These are phyloP conservation scores for Coccomyxa sp. DNA, from an alignment of 139 green algal genomes.

Conservation along the genomic window DNA sequence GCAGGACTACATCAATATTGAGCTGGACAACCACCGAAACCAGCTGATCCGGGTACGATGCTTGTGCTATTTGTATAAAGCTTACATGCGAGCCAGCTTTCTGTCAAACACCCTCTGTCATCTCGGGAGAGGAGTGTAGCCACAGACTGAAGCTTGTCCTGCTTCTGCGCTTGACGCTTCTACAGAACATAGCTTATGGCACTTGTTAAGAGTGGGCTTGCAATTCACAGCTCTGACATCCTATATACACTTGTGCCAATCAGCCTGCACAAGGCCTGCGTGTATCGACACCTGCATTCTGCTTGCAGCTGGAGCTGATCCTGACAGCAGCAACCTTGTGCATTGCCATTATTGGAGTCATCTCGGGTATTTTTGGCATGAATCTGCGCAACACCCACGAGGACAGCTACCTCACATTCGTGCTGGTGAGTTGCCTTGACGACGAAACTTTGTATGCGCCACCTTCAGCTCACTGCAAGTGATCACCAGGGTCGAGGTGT, in stretches of 20 bases:
- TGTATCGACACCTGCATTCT: background rate
- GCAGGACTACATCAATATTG: slow-evolving; percentile 92
- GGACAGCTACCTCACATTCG: slow-evolving; percentile 29
- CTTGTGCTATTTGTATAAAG: background rate
- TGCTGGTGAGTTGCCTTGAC: slow-evolving; percentile 14
- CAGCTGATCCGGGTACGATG: slow-evolving; percentile 61
- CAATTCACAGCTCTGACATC: background rate
- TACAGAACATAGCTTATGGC: background rate
- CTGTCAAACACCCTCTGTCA: background rate
- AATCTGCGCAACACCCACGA: slow-evolving; percentile 69
- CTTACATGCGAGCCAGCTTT: background rate
- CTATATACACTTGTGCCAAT: background rate
- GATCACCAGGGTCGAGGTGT: background rate
- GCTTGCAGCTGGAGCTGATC: slow-evolving; percentile 75
- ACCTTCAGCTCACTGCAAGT: background rate
- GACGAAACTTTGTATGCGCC: background rate
- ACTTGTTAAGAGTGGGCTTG: background rate
- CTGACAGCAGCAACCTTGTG: slow-evolving; percentile 76
- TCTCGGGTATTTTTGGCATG: slow-evolving; percentile 92
- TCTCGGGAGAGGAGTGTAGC: background rate
- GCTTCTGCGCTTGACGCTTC: background rate
- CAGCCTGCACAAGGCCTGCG: background rate
- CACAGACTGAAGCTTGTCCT: no score
- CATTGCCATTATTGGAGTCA: slow-evolving; percentile 64
- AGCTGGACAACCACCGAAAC: slow-evolving; percentile 89